phyloP scores from a whole-genome alignment of 2,329 filamentous ascomycete genomes.

The Mollisia scopiformis region DNA sequence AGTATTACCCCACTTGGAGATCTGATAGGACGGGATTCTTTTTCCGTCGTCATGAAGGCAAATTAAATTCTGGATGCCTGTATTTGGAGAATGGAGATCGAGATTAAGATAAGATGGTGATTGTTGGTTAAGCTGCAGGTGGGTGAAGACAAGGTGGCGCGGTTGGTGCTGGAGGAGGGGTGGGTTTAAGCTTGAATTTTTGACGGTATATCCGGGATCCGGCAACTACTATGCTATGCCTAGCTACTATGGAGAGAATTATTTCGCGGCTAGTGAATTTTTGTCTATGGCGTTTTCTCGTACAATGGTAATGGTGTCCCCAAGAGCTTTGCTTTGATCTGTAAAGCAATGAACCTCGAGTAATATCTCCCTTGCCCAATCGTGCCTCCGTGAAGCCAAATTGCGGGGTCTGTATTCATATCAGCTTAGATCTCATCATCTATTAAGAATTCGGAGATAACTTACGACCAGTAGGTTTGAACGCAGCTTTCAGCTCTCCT shows the following conservation, averaged over 20 bases:
- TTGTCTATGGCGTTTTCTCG: conserved; percentile 25
- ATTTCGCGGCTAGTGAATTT: too few relatives aligned
- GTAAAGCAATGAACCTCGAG: conserved; percentile 48
- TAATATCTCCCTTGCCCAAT: conserved; percentile 49
- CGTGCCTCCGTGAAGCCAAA: conserved; percentile 55
- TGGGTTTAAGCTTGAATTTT: too few relatives aligned
- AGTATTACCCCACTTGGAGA: background rate
- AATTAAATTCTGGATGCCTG: too few relatives aligned
- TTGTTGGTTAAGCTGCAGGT: too few relatives aligned
- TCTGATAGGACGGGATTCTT: background rate
- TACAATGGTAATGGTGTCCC: conserved; percentile 14
- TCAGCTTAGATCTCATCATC: background rate
- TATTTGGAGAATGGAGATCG: too few relatives aligned
- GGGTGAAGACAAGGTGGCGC: too few relatives aligned
- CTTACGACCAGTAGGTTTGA: conserved; percentile 20
- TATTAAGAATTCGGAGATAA: background rate
- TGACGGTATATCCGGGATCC: too few relatives aligned
- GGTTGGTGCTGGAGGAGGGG: too few relatives aligned
- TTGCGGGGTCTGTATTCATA: conserved; percentile 40
- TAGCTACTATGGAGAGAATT: too few relatives aligned
- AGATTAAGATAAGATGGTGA: too few relatives aligned
- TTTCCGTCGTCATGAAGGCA: too few relatives aligned
- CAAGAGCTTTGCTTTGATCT: conserved; percentile 27
- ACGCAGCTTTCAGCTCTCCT: conserved; percentile 42
- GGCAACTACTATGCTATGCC: too few relatives aligned